phyloP scores from a whole-genome alignment of 768 basidiomycete genomes.

The Psilocybe subaeruginosa region DNA sequence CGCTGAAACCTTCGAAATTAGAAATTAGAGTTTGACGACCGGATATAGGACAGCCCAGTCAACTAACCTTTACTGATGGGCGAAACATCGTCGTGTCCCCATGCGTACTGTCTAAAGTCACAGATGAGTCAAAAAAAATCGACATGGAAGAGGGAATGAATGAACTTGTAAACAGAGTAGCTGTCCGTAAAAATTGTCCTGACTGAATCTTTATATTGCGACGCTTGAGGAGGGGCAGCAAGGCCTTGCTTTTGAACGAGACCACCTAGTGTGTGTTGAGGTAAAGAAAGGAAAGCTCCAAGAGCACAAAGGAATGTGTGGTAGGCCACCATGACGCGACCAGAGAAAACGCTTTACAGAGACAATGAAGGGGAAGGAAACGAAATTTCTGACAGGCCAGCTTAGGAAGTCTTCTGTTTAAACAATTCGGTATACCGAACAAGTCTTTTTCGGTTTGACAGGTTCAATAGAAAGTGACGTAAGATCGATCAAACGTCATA shows the following conservation, averaged over 20 bases:
- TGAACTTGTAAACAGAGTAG: slow-evolving; percentile 62
- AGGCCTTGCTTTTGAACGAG: slow-evolving; percentile 49
- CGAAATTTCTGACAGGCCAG: background rate
- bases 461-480: background rate
- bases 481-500: background rate
- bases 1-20: slow-evolving; percentile 28
- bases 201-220: slow-evolving; percentile 41
- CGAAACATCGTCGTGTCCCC: slow-evolving; percentile 61
- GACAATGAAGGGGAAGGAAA: background rate
- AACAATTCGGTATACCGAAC: background rate
- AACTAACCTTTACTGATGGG: slow-evolving; percentile 46
- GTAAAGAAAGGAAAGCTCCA: slow-evolving; percentile 26
- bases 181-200: slow-evolving; percentile 52
- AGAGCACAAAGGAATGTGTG: slow-evolving; percentile 28
- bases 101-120: slow-evolving; percentile 50
- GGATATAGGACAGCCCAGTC: background rate
- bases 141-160: background rate
- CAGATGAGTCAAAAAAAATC: background rate
- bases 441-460: background rate
- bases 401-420: background rate
- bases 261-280: slow-evolving; percentile 30
- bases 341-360: background rate
- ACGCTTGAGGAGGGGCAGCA: slow-evolving; percentile 41
- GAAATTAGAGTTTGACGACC: too few species aligned
- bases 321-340: slow-evolving; percentile 17